Conservation (phyloP, 1,284 basidiomycete species). For the Cryptococcus amylolentus region DNA sequence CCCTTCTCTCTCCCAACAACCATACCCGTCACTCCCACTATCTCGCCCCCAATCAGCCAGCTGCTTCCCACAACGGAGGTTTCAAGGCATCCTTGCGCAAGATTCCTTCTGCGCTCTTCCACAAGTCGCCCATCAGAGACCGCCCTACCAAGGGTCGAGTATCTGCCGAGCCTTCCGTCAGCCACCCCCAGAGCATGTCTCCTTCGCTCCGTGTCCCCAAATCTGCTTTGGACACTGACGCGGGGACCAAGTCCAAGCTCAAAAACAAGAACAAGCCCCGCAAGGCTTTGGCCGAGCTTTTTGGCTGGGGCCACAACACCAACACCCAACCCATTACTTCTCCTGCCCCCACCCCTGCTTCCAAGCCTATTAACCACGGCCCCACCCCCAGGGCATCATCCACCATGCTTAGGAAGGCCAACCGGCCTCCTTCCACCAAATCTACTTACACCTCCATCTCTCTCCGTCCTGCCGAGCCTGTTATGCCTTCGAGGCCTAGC, state of each 20-base stretch:
- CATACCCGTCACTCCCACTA: constrained; percentile 16
- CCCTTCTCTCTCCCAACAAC: constrained; percentile 12
- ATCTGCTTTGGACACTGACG: not conserved
- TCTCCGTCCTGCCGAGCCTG: constrained; percentile 9
- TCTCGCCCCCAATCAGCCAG: constrained; percentile 8
- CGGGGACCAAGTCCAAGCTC: constrained; percentile 2
- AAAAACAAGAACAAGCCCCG: constrained; percentile 30
- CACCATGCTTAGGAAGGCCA: constrained; percentile 13
- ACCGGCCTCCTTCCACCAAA: constrained; percentile 12
- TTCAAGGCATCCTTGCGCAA: constrained; percentile 27
- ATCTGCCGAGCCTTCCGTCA: constrained; percentile 1
- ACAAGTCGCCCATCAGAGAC: constrained; percentile 4
- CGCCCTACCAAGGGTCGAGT: not conserved
- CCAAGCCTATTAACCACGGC: constrained; percentile 7
- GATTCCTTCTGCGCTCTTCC: constrained; percentile 39
- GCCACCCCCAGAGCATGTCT: constrained; percentile 3
- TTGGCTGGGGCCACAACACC: constrained; percentile 28
- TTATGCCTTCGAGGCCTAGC: constrained; percentile 26
- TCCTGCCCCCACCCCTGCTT: not conserved
- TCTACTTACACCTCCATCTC: constrained; percentile 4
- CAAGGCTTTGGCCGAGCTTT: constrained; percentile 32
- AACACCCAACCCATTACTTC: constrained; percentile 1
- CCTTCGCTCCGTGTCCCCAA: not conserved
- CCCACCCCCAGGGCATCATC: constrained; percentile 15
- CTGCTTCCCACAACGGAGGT: constrained; percentile 1